A percentile compares a stretch with the other conserved stretches of the same genome.
Conservation (phyloP, 192 early-diverging fungal species). For the Backusella liffmaniae region DNA sequence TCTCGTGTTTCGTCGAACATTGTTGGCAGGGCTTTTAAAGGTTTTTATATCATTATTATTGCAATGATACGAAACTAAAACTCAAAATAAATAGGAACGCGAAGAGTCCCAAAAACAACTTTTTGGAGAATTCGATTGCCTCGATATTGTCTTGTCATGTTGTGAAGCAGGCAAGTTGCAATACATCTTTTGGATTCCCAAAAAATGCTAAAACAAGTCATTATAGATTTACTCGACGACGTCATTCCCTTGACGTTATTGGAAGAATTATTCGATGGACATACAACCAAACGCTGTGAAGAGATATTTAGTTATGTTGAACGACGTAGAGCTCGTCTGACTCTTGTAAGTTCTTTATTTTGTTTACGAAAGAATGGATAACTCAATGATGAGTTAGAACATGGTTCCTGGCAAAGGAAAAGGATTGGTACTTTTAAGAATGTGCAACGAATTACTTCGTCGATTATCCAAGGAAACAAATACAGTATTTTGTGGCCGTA, state of each 20-base stretch:
- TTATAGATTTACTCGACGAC: slow-evolving; percentile 38
- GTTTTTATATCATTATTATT: too few relatives aligned
- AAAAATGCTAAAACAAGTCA: not conserved
- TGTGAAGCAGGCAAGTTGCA: slow-evolving; percentile 15
- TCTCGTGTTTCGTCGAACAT: slow-evolving; percentile 17
- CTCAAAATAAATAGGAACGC: not conserved
- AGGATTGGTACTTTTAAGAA: slow-evolving; percentile 73
- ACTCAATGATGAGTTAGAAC: slow-evolving; percentile 31
- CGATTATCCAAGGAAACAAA: slow-evolving; percentile 84
- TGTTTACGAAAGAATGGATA: too few relatives aligned
- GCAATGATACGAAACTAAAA: not conserved
- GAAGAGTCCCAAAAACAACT: not conserved
- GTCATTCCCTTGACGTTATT: slow-evolving; percentile 54
- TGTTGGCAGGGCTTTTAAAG: slow-evolving; percentile 28
- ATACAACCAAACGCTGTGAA: slow-evolving; percentile 56
- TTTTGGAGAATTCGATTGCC: slow-evolving; percentile 2
- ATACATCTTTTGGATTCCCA: not conserved
- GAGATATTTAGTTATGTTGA: slow-evolving; percentile 68
- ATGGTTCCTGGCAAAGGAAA: slow-evolving; percentile 81
- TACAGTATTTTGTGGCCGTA: slow-evolving; percentile 82
- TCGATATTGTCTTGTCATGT: slow-evolving; percentile 15
- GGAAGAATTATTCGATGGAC: slow-evolving; percentile 69
- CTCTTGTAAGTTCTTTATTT: slow-evolving; percentile 41
- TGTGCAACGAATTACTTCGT: slow-evolving; percentile 89
- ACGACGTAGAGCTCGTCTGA: slow-evolving; percentile 46